Base-by-base conservation (phyloP, 164 flowering plant species). In the Vitis labrusca region DNA sequence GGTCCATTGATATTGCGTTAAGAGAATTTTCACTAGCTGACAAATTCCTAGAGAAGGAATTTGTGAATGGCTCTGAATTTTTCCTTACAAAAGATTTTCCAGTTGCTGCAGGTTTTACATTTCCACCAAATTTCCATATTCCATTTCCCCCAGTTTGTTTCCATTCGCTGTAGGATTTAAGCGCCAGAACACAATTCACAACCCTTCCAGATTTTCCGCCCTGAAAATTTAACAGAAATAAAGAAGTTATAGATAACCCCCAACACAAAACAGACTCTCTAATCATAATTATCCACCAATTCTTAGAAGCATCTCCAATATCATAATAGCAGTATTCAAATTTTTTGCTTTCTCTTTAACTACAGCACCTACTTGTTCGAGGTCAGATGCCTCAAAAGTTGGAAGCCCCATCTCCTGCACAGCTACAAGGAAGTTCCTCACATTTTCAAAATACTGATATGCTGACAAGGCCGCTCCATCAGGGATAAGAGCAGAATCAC, bases 391-490 rank as follows among this genome's bases (percentile, higher is more conserved):
- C 81, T 96, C 99, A 80, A 96, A 96, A 13, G 86, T 83, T 17
- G 99, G 99, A 79, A 96, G 77, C 54, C 97, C 94, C 82, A 93
- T 49, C 69, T 91, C 95, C 79, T 92, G 88, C 66, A 79, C 82
- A 32, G 97, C 94, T 11, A 88, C 97, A 32, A 92, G 89, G 74
- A 92, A 93, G 65, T 96, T 96, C 77, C 98, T 89, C 63, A 92
- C 97, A 73, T 96, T 96, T 73, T 96, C 99, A 77, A 96, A 96
- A 73, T 93, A 96, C 78, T 96, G 99, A 77, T 75, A 96, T 13
- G 96, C 98, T 1, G 97, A 88, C 67, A 96, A 80, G 68, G 99
- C 97, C 3, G 97, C 97, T 55, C 97, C 99, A 86, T 96, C 97
- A 13, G 98, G 91, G 12, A 86, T 75, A 61, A 81, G 72, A 72